Conservation (phyloP, 129 eudicot species). For the Flaveria robusta region DNA sequence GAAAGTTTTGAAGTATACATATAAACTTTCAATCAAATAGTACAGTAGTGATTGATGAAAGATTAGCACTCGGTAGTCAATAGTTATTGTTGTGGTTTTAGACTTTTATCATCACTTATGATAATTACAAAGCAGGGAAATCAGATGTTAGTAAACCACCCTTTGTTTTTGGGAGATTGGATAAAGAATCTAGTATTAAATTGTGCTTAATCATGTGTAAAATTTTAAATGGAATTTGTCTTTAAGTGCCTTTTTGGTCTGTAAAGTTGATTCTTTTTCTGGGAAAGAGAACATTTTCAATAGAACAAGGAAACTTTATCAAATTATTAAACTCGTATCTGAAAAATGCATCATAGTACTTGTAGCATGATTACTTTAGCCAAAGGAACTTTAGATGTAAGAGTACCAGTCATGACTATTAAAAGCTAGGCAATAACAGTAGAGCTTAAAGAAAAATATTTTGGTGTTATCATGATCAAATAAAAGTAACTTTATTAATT, state of each 20-base stretch:
- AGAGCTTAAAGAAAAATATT: background rate
- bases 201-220: conserved; percentile 1
- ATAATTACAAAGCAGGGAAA: background rate
- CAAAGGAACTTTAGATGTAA: conserved; percentile 5
- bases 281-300: background rate
- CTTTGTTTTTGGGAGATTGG: background rate
- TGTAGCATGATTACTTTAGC: background rate
- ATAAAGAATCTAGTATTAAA: background rate
- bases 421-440: background rate
- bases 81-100: background rate
- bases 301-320: background rate
- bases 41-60: background rate
- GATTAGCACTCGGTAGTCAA: background rate
- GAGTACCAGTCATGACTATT: background rate
- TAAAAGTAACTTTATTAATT: background rate
- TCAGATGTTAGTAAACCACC: background rate
- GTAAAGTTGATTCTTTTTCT: conserved; percentile 6
- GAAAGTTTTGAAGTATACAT: too few relatives aligned
- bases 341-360: background rate
- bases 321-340: background rate
- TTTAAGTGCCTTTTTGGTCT: background rate
- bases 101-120: background rate
- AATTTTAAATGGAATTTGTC: background rate
- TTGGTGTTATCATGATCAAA: background rate
- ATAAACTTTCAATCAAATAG: too few relatives aligned